Base-by-base conservation (phyloP, 345 rosid species). In the Salix arbutifolia region DNA sequence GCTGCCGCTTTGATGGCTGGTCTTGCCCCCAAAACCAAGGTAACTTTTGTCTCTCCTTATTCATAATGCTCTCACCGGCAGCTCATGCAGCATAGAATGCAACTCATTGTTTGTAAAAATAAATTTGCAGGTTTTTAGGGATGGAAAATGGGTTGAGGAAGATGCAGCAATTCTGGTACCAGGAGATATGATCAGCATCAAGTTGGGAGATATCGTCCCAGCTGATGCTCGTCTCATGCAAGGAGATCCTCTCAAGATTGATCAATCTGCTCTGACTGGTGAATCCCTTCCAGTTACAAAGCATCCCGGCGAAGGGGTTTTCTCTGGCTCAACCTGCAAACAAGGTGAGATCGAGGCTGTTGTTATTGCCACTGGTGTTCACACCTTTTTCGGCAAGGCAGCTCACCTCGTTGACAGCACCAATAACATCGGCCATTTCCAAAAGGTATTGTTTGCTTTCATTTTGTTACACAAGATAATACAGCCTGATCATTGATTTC, bases 1-100 rank as follows among this genome's bases (percentile, higher is more conserved):
- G 99, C 99, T 0, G 99, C 98, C 14, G 94, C 99, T 80, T 79
- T 95, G 71, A 95, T 95, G 99, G 99, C 99, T 0, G 89, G 92
- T 78, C 99, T 95, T 42, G 98, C 99, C 26, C 99, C 93, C 13
- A 88, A 95, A 79, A 80, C 97, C 71, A 93, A 89, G 94, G 97
- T 91, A 73, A 6, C 13, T 76, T 5, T n/a, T 53, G 8, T 72
- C 23, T 48, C 1, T 26, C 25, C 17, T 74, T 4, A 6, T 48
- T 13, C 17, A 12, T 56, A 0, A 44, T 6, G 23, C 48, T 17
- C 37, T 23, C 50, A 19, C 52, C 70, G 30, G 35, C 28, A 21
- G 19, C 64, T 53, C 30, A 11, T 58, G 31, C 21, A 46, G 16
- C 2, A 52, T n/a, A 6, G 10, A 52, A 38, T 68, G 37, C 38